phyloP scores from a whole-genome alignment of 345 rosid species.

The Brassica juncea region DNA sequence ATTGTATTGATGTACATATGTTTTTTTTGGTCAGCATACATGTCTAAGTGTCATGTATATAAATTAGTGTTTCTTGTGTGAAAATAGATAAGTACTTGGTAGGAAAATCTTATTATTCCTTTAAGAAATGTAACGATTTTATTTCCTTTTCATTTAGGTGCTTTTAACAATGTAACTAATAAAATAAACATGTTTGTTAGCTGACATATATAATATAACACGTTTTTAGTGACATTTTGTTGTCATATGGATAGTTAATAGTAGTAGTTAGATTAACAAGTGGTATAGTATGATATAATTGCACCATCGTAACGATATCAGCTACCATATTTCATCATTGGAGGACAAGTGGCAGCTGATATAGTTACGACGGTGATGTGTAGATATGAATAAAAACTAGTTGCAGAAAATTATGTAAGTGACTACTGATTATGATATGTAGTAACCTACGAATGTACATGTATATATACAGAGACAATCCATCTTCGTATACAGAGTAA shows the following conservation, averaged over 20 bases:
- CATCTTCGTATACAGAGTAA: not conserved
- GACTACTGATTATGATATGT: not conserved
- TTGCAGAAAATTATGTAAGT: not conserved
- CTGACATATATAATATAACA: conserved; percentile 2
- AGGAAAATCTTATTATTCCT: not conserved
- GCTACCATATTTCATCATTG: too few species aligned
- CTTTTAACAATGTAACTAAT: not conserved
- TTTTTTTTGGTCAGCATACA: not conserved
- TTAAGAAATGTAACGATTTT: not conserved
- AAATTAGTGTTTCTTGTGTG: not conserved
- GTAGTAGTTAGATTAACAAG: not conserved
- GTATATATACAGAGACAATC: not conserved
- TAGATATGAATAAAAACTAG: too few species aligned
- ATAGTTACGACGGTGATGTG: not conserved
- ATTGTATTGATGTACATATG: not conserved
- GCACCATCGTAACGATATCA: not conserved
- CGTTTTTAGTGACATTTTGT: not conserved
- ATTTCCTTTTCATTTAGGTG: not conserved
- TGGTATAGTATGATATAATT: not conserved
- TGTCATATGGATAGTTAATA: not conserved
- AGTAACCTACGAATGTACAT: not conserved
- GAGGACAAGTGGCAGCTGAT: not conserved
- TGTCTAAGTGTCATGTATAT: not conserved
- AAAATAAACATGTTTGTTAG: not conserved
- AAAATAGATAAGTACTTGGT: not conserved